Conservation (phyloP, 331 rosid genomes). For the Spiraea crenata region DNA sequence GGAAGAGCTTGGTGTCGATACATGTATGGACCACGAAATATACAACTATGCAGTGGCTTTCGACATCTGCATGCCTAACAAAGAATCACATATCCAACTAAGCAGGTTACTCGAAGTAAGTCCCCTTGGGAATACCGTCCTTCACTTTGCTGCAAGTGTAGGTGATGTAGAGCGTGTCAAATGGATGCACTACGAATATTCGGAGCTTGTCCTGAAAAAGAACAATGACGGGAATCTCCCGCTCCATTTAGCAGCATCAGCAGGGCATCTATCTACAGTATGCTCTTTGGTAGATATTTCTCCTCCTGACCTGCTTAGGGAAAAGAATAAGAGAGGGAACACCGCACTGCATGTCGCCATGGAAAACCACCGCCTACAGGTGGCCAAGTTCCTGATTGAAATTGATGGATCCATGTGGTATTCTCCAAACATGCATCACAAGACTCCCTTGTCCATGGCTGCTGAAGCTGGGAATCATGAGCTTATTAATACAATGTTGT, state of each 20-base stretch:
- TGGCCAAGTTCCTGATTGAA: background rate
- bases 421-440: background rate
- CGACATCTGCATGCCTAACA: background rate
- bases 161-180: background rate
- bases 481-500: background rate
- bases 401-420: background rate
- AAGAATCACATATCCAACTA: background rate
- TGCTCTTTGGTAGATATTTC: background rate
- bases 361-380: background rate
- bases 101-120: background rate
- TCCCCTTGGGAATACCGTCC: background rate
- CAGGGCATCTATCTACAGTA: background rate
- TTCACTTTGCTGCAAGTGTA: background rate
- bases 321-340: background rate
- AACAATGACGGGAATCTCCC: background rate
- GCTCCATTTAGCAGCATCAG: background rate
- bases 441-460: background rate
- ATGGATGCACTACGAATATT: accelerated
- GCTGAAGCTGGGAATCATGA: constrained; percentile 1
- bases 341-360: background rate
- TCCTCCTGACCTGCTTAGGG: background rate
- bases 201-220: background rate
- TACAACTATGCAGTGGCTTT: background rate
- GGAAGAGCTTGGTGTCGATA: background rate
- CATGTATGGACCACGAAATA: background rate